Evolutionary conservation across 345 rosid species (phyloP).

Genomic region (Firmiana major): DNA sequence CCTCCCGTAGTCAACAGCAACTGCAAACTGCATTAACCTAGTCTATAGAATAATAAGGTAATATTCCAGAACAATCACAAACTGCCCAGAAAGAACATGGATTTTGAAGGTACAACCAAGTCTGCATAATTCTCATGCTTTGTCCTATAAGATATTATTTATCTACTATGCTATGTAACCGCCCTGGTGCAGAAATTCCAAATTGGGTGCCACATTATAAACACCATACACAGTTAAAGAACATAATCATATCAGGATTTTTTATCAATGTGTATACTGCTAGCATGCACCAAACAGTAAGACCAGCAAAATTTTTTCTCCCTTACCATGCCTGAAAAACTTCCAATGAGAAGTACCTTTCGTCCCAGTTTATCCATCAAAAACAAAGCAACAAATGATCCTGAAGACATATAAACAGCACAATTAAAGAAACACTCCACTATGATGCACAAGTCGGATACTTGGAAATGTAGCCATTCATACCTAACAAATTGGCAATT

Average conservation of each 20-base stretch:
- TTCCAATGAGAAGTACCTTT: slow-evolving; percentile 78
- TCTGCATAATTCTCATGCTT: background rate
- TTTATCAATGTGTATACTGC: background rate
- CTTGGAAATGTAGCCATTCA: slow-evolving; percentile 7
- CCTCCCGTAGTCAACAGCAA: background rate
- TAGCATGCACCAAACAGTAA: background rate
- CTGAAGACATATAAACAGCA: slow-evolving; percentile 33
- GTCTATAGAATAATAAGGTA: background rate
- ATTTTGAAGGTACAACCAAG: background rate
- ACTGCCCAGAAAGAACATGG: background rate
- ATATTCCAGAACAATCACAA: background rate
- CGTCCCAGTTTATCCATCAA: slow-evolving; percentile 95
- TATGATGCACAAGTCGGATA: slow-evolving; percentile 10
- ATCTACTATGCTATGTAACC: background rate
- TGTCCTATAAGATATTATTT: background rate
- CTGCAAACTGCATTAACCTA: background rate
- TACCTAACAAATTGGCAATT: slow-evolving; percentile 78
- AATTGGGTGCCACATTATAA: background rate
- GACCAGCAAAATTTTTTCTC: background rate
- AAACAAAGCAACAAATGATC: slow-evolving; percentile 69
- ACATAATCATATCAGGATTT: background rate
- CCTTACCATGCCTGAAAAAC: slow-evolving; percentile 90
- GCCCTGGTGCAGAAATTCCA: background rate
- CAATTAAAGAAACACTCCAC: slow-evolving; percentile 17
- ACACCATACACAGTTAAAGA: background rate